Base-by-base conservation (phyloP, 2,329 filamentous ascomycete species). In the Rugonectria rugulosa region DNA sequence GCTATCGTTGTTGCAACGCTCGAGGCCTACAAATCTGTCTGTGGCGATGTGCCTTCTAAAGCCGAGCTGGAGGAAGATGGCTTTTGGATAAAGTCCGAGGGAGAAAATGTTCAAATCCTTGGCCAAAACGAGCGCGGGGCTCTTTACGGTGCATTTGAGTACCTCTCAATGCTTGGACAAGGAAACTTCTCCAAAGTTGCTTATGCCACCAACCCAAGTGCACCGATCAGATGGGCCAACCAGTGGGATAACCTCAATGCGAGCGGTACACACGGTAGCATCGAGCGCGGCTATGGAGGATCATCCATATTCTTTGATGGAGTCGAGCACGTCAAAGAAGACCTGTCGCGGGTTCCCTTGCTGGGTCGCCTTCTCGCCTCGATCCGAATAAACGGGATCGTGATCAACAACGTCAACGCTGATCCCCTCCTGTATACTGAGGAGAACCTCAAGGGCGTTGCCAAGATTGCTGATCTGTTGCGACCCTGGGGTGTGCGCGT, bases 361-460 rank as follows among this genome's bases (percentile, higher is more conserved):
- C 90, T 89, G 60, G 88, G 84, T 2, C 86, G 88, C 2, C 77
- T 91, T 3, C 73, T 90, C 12, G 82, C 88, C 3, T 90, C 88
- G 0, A 80, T 90, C 26, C 75, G 86, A 12, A 72, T 91, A 61
- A 91, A 91, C 60, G 88, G 79, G 0, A 77, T 89, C 9, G 73
- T 90, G 3, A 77, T 89, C 64, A 91, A 90, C 73, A 91, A 91
- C 54, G 88, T 90, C 65, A 91, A 91, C 63, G 87, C 88, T 5
- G 85, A 90, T 62, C 76, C 81, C 2, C 77, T 76, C 0, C 73
- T 88, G 0, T 73, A 90, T 9, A 84, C 71, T 72, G 12, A 61
- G 1, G 46, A 53, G 6, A 89, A 89, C 61, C 77, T 90, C 48
- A 78, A 83, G 10, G 88, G 88, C 0, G 69, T 91, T 1, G 80